Base-by-base conservation (phyloP, 495 filamentous ascomycete species). In the Lepidopterella palustris region DNA sequence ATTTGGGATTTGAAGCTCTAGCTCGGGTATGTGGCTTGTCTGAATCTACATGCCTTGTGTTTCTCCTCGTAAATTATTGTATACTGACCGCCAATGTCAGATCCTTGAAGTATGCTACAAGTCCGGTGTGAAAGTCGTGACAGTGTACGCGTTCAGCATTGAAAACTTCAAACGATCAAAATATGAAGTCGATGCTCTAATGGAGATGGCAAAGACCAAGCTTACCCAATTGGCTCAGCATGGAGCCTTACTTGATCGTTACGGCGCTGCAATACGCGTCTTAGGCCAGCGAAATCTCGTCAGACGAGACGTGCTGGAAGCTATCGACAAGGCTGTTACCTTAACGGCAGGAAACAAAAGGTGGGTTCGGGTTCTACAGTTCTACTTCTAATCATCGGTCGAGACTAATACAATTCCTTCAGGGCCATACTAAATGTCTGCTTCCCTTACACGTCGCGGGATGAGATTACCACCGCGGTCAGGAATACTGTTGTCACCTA, bases 101-200 rank as follows among this genome's bases (percentile, higher is more conserved):
- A 89, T 97, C 51, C 84, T 98, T 13, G 93, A 98, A 74, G 88
- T 98, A 28, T 97, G 95, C 79, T 98, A 97, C 76, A 93, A 95
- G 69, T 89, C 87, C 58, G 93, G 93, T 18, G 87, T 98, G 27
- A 87, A 91, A 71, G 90, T 95, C 3, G 93, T 98, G 13, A 97
- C 93, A 0, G 88, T 98, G 54, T 98, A 97, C 73, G 93, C 93
- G 4, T 98, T 98, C 78, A 93, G 88, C 66, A 95, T 97, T 70
- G 93, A 97, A 74, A 98, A 98, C 76, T 98, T 97, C 78, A 96
- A 97, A 72, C 84, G 93, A 4, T 92, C 90, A n/a, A 92, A 91
- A 71, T 92, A 96, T 74, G 93, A 98, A 72, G 95, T 98, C 29
- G 91, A 96, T 71, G 90, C 89, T 15, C 76, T 98, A 52, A 98